phyloP scores from a whole-genome alignment of 1,284 basidiomycete species.

The Trichosporon coremiiforme region DNA sequence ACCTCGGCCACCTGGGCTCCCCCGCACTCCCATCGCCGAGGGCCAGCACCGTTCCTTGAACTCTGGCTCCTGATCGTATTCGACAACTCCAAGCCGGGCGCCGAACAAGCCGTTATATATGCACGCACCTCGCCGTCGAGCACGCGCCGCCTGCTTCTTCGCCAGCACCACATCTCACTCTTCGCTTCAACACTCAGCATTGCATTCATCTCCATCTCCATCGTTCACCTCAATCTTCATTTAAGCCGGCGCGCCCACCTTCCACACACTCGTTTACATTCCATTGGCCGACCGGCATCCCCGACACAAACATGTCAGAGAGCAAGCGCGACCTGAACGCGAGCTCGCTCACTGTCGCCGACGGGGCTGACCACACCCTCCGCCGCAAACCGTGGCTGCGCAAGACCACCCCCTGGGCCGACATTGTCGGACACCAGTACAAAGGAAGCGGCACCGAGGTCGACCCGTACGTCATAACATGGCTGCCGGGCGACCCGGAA shows the following conservation, averaged over 20 bases:
- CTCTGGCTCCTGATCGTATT: not conserved
- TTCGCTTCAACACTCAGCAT: no score
- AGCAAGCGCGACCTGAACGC: constrained; percentile 13
- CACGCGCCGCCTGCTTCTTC: not conserved
- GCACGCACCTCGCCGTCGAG: not conserved
- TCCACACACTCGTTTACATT: not conserved
- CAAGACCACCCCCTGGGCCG: constrained; percentile 49
- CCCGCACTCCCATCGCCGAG: not conserved
- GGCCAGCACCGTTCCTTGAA: not conserved
- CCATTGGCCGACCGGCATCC: not conserved
- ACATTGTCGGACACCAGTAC: constrained; percentile 51
- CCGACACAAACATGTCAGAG: constrained; percentile 1
- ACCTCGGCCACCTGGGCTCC: not conserved
- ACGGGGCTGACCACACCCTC: constrained; percentile 19
- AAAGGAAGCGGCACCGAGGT: constrained; percentile 52
- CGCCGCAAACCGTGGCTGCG: constrained; percentile 40
- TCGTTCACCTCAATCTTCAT: not conserved
- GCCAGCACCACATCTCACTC: not conserved
- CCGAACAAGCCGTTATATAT: constrained; percentile 2
- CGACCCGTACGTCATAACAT: constrained; percentile 55
- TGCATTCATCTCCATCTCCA: not conserved
- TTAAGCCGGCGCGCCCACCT: not conserved
- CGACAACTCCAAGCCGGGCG: no score
- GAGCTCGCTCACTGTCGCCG: not conserved
- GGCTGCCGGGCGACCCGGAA: constrained; percentile 32